Evolutionary conservation across 2,329 filamentous ascomycete species (phyloP), one percentile per base, ranked within the genome.

Genomic region (Pyrenophora graminea): DNA sequence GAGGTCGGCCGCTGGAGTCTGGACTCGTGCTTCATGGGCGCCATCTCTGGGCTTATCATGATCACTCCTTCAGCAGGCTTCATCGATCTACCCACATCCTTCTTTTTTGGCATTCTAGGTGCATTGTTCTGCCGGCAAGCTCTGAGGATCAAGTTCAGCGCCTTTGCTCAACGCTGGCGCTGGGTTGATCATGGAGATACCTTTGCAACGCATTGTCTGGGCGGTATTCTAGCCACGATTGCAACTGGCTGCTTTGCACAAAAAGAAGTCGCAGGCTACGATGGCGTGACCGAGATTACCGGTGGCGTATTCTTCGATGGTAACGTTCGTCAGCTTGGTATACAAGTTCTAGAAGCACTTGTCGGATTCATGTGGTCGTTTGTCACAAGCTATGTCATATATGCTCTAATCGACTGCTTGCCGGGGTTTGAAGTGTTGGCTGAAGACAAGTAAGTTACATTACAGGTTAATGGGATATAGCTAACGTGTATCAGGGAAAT

Each of bases 141-240:
- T 12, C 59, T 82, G 44, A 70, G 79, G 1, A 79, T 82, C 62
- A 83, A 82, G 62, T 80, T 78, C 52, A 81, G 77, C 2, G 73
- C 77, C 12, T 67, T 76, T 25, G 80, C 80, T 5, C 66, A 71
- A n/a, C 64, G 71, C 2, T 75, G 73, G 67, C 68, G 75, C 30
- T 83, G 79, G 80, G 80, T 82, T 0, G 80, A 82, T 54, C 81
- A 81, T 53, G 80, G 79, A 1, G 80, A 82, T 61, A 82, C 79
- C 0, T 82, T 82, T 59, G 80, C 80, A 4, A 82, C 79, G 3
- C 80, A 82, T 52, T 82, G 80, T 56, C 67, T 82, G 9, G 80
- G 80, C 15, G 80, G 80, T 0, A 69, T 82, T 5, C 62, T 79
- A 0, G 80, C 78, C 0, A 82, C 80, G 0, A 75, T 82, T 10